Conservation (phyloP, 2,329 filamentous ascomycete species). For the Aspergillus thermomutatus region DNA sequence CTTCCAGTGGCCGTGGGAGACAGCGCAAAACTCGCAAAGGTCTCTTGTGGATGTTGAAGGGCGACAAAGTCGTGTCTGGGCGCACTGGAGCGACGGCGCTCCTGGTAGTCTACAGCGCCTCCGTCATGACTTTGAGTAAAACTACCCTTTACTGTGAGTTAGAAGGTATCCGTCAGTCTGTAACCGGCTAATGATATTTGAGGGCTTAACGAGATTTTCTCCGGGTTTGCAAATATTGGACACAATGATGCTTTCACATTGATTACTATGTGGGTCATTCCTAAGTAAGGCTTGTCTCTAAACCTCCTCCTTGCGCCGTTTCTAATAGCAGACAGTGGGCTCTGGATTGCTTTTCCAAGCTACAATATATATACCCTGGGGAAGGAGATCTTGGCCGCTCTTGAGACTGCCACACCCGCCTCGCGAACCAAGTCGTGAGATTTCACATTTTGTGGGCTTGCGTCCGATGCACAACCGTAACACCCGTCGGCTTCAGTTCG, state of each 20-base stretch:
- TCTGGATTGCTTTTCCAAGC: constrained; percentile 62
- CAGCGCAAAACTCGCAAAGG: constrained; percentile 30
- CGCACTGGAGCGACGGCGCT: constrained; percentile 53
- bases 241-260: constrained; percentile 57
- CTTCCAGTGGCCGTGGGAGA: constrained; percentile 16
- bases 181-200: background rate
- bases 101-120: constrained; percentile 57
- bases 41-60: constrained; percentile 44
- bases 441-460: background rate
- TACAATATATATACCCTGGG: constrained; percentile 62
- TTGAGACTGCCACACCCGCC: constrained; percentile 40
- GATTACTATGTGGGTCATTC: constrained; percentile 60
- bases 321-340: constrained; percentile 45
- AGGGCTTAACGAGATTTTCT: constrained; percentile 60
- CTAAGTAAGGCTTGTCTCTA: constrained; percentile 54
- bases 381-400: constrained; percentile 58
- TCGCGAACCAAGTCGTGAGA: constrained; percentile 28
- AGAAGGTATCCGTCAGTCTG: background rate
- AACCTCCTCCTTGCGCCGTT: background rate
- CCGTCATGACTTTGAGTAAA: constrained; percentile 65
- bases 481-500: background rate
- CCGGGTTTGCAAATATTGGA: constrained; percentile 58
- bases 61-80: constrained; percentile 52
- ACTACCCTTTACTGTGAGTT: constrained; percentile 63
- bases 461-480: background rate